A percentile compares a stretch with the other conserved stretches of the same genome.
These are phyloP conservation scores for Chondrostereum purpureum DNA, from an alignment of 1,284 basidiomycete species.

Conservation along the genomic window DNA sequence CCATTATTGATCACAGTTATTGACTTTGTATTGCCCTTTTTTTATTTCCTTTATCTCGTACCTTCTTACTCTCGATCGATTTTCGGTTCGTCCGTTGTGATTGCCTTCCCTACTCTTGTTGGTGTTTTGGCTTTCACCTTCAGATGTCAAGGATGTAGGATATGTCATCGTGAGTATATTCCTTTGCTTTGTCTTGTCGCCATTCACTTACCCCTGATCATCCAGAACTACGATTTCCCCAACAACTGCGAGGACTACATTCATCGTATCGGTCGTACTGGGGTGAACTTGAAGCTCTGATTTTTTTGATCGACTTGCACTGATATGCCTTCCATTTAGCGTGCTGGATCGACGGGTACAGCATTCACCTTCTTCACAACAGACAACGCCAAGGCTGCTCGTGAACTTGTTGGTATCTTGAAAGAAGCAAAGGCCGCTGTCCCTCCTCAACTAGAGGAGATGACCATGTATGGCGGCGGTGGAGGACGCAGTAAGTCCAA, in stretches of 20 bases:
- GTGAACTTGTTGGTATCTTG: slow-evolving; percentile 86
- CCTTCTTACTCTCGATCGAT: slow-evolving; percentile 26
- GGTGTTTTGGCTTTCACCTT: slow-evolving; percentile 21
- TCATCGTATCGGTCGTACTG: slow-evolving; percentile 88
- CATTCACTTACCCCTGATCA: slow-evolving; percentile 18
- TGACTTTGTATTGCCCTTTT: slow-evolving; percentile 44
- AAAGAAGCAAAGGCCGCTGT: slow-evolving; percentile 86
- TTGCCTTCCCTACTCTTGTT: slow-evolving; percentile 25
- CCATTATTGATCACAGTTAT: slow-evolving; percentile 38
- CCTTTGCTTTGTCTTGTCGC: slow-evolving; percentile 4
- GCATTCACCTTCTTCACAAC: slow-evolving; percentile 97
- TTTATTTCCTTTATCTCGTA: slow-evolving; percentile 22
- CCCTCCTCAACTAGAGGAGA: slow-evolving; percentile 89
- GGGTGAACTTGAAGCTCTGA: slow-evolving; percentile 38
- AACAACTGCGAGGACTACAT: slow-evolving; percentile 96
- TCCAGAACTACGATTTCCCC: slow-evolving; percentile 91
- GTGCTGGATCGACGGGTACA: slow-evolving; percentile 83
- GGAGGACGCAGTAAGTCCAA: slow-evolving; percentile 62
- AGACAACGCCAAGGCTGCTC: slow-evolving; percentile 90
- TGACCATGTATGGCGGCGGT: slow-evolving; percentile 81
- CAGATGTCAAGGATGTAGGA: slow-evolving; percentile 93
- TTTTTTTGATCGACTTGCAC: slow-evolving; percentile 11
- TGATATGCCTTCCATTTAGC: slow-evolving; percentile 35
- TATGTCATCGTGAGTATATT: slow-evolving; percentile 75
- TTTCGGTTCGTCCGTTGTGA: slow-evolving; percentile 28